Conservation (phyloP, 306 rosid genomes). For the Trichosanthes truncata region DNA sequence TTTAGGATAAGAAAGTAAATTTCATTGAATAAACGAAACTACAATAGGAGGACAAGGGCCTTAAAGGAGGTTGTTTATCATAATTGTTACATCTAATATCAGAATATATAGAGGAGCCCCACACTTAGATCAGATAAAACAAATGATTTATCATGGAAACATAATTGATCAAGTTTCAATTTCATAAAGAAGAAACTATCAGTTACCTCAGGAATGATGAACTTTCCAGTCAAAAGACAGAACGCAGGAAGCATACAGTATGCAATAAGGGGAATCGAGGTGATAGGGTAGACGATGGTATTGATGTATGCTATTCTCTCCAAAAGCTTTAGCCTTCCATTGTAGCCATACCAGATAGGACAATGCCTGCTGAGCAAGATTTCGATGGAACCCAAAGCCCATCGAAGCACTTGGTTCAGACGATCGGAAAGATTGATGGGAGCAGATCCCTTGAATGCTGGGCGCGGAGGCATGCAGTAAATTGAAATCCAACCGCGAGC, state of each 20-base stretch:
- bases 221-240: conserved; percentile 89
- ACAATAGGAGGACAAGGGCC: no score
- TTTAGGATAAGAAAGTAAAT: no score
- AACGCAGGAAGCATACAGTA: conserved; percentile 93
- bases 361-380: conserved; percentile 98
- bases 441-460: conserved; percentile 98
- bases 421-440: conserved; percentile 99
- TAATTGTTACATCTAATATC: background rate
- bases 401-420: conserved; percentile 95
- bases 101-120: background rate
- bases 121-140: background rate
- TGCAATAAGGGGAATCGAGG: conserved; percentile 81
- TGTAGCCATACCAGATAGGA: conserved; percentile 98
- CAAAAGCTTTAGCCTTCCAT: conserved; percentile 61
- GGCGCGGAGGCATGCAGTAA: conserved; percentile 97
- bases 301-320: conserved; percentile 89
- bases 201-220: conserved; percentile 92
- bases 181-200: background rate
- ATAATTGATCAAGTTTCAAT: background rate
- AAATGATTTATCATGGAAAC: background rate
- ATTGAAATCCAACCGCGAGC: conserved; percentile 99
- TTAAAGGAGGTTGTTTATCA: background rate
- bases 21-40: no score
- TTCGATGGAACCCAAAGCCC: conserved; percentile 99
- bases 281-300: conserved; percentile 90